phyloP scores from a whole-genome alignment of 1,284 basidiomycete genomes.

The Caloboletus firmus region DNA sequence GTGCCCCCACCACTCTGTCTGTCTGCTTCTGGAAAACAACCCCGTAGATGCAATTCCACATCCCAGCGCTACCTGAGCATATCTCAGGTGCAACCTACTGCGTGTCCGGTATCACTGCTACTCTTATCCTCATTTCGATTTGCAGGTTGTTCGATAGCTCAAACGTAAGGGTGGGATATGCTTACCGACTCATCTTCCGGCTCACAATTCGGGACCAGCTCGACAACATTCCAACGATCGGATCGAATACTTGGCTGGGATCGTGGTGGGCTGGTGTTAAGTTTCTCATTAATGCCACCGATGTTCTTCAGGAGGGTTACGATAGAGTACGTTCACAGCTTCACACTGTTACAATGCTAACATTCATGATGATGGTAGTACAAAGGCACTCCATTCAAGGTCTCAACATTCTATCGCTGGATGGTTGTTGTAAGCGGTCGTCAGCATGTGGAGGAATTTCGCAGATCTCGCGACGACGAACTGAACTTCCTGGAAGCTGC shows the following conservation, averaged over 20 bases:
- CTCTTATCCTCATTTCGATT: neutral
- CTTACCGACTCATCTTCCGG: too few relatives aligned
- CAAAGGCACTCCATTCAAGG: slow-evolving; percentile 41
- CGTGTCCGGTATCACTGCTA: neutral
- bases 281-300: slow-evolving; percentile 9
- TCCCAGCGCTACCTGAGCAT: neutral
- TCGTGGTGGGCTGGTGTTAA: slow-evolving; percentile 20
- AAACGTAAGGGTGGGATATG: neutral
- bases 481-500: slow-evolving; percentile 6
- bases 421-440: slow-evolving; percentile 40
- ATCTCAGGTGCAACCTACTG: neutral
- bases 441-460: slow-evolving; percentile 43
- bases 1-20: too few relatives aligned
- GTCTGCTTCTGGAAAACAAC: neutral
- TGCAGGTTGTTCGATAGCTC: neutral
- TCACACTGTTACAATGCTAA: neutral
- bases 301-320: slow-evolving; percentile 27
- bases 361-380: slow-evolving; percentile 28
- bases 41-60: slow-evolving; percentile 1
- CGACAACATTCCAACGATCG: slow-evolving; percentile 25
- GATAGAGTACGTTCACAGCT: slow-evolving; percentile 12
- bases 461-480: slow-evolving; percentile 39
- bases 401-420: slow-evolving; percentile 42
- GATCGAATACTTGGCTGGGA: slow-evolving; percentile 20
- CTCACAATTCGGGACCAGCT: slow-evolving; percentile 9